Percentiles rank a stretch among this genome's conserved stretches.
Evolutionary conservation across 371 early-diverging fungal genomes (phyloP).

Genomic region (Capniomyces stellatus): DNA sequence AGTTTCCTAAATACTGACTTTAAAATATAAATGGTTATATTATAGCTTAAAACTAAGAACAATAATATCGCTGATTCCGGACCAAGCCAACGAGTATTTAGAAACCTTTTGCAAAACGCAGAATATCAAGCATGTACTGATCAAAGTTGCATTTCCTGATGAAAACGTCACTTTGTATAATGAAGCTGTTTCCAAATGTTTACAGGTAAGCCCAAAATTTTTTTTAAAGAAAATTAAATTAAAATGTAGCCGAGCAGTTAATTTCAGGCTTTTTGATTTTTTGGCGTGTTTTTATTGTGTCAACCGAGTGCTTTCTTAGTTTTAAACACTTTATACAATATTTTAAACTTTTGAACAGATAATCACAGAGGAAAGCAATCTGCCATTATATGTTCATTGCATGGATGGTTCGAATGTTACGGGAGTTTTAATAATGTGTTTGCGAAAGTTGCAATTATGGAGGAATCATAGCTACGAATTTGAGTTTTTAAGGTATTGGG

Average conservation of each 20-base stretch:
- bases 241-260: no score
- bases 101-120: constrained; percentile 42
- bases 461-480: constrained; percentile 43
- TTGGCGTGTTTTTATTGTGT: no score
- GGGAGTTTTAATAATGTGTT: constrained; percentile 60
- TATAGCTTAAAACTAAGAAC: constrained; percentile 53
- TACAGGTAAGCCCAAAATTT: constrained; percentile 29
- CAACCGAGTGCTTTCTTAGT: no score
- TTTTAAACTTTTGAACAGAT: no score
- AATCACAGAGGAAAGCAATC: constrained; percentile 50
- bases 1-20: neutral
- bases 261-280: no score
- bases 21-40: no score
- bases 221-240: neutral
- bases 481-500: constrained; percentile 40
- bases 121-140: constrained; percentile 44
- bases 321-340: no score
- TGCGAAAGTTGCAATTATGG: constrained; percentile 85
- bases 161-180: constrained; percentile 75
- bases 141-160: constrained; percentile 67
- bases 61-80: constrained; percentile 72
- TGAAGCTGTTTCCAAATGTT: constrained; percentile 47
- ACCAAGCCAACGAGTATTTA: constrained; percentile 39
- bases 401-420: constrained; percentile 81
- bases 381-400: constrained; percentile 79